Base-by-base conservation (phyloP, 2,329 filamentous ascomycete genomes). In the Stemphylium beticola region DNA sequence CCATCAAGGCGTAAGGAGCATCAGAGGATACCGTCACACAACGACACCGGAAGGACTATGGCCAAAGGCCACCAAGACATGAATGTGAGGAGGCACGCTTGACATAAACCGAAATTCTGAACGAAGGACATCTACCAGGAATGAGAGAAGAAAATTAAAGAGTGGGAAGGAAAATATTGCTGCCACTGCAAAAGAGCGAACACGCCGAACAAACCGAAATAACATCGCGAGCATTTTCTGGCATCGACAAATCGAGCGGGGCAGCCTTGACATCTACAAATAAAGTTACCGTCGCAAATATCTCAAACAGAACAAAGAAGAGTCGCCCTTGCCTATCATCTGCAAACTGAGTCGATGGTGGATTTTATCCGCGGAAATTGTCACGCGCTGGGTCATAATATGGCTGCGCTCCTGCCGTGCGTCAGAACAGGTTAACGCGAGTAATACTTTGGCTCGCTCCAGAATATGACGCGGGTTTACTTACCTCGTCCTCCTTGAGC, bases 301-400 rank as follows among this genome's bases (percentile, higher is more conserved):
- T 15, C 14, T 34, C 4, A 22, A 18, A 7, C 42, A 12, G 2
- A 46, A 33, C 24, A 36, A 11, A 24, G 15, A 39, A 17, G 18
- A 29, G 36, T 15, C 11, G 15, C n/a, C 34, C 26, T 10, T 24
- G 20, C 4, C 31, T 11, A 18, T 18, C 14, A 12, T 9, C 24
- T 4, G 26, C 36, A 42, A 15, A 22, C 29, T 49, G n/a, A 12
- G 26, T 14, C 36, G 22, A 24, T 20, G 10, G 2, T n/a, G 12
- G n/a, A 8, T 9, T 20, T 52, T 22, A 37, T 57, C 51, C 58
- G 22, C 65, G 64, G 47, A 65, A 69, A 31, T 41, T 48, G 11
- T 55, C 62, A 24, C 62, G 57, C 2, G 68, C 65, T 47, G 67
- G 66, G 41, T 70, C 68, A 11, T 64, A 71, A 32, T 67, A 70